A percentile compares a stretch with the other conserved stretches of the same genome.
Evolutionary conservation across 495 filamentous ascomycete genomes (phyloP).

Genomic region (Glonium stellatum): DNA sequence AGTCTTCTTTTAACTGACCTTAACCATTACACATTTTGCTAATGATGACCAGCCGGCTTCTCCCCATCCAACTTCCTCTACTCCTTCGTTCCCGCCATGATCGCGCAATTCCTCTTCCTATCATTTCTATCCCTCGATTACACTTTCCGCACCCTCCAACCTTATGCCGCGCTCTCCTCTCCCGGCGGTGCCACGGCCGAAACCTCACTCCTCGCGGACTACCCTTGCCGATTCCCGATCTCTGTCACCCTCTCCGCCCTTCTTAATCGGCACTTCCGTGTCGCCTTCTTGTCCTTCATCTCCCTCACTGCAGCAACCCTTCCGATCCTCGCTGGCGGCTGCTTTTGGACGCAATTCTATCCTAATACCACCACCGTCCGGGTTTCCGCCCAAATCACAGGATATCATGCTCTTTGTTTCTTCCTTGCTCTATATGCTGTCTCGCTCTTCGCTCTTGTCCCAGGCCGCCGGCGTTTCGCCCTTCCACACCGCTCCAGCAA

Average conservation of each 20-base stretch:
- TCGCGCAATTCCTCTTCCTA: constrained; percentile 71
- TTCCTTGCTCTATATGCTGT: constrained; percentile 63
- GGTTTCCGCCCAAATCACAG: constrained; percentile 62
- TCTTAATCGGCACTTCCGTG: constrained; percentile 59
- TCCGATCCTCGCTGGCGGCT: constrained; percentile 68
- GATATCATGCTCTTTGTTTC: constrained; percentile 57
- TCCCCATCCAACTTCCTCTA: constrained; percentile 83
- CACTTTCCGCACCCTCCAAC: constrained; percentile 65
- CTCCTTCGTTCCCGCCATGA: constrained; percentile 69
- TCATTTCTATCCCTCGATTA: constrained; percentile 70
- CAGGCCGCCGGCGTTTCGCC: constrained; percentile 46
- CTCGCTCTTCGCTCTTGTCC: constrained; percentile 55
- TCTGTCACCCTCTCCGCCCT: constrained; percentile 55
- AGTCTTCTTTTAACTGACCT: neutral
- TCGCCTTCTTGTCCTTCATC: constrained; percentile 62
- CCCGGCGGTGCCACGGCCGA: constrained; percentile 58
- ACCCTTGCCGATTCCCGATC: constrained; percentile 58
- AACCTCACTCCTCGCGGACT: constrained; percentile 65
- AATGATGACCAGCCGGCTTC: constrained; percentile 48
- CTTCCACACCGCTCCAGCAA: constrained; percentile 60
- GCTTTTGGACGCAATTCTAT: constrained; percentile 73
- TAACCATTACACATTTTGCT: neutral
- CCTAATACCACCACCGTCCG: constrained; percentile 40
- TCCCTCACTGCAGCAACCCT: constrained; percentile 57
- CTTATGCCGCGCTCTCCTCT: constrained; percentile 59